Evolutionary conservation across 2,329 filamentous ascomycete species (phyloP).

Genomic region (Leptographium wingfieldii): DNA sequence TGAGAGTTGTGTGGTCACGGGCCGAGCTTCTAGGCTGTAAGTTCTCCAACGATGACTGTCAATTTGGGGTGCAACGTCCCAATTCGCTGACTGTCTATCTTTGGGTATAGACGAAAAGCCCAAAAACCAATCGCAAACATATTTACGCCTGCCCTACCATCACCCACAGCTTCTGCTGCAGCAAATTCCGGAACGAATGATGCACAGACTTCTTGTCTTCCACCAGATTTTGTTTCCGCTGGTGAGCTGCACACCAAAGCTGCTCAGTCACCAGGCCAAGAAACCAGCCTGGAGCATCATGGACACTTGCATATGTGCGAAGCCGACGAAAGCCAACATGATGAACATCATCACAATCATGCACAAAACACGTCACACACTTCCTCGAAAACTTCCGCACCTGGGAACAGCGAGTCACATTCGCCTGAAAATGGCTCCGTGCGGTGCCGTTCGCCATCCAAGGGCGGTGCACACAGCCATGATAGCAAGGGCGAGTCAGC

Average conservation of each 20-base stretch:
- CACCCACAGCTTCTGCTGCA: neutral
- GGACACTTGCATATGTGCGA: neutral
- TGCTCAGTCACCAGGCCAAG: neutral
- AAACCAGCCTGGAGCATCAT: neutral
- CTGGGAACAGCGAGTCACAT: neutral
- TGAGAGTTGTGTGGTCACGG: conserved; percentile 22
- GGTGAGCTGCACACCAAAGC: neutral
- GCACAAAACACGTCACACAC: neutral
- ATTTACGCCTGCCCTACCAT: neutral
- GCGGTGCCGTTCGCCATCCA: neutral
- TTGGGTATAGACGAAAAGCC: neutral
- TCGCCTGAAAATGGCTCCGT: neutral
- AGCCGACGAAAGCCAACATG: neutral
- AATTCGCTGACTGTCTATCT: neutral
- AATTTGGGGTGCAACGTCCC: too few species aligned
- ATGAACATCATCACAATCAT: conserved; percentile 2
- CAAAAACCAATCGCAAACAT: neutral
- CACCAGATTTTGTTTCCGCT: neutral
- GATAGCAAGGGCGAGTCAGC: neutral
- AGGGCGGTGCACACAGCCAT: neutral
- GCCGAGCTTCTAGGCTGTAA: conserved; percentile 8
- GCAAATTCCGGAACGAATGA: neutral
- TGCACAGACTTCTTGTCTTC: neutral
- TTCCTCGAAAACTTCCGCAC: neutral
- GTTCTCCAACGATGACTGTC: neutral